Evolutionary conservation across 1,284 basidiomycete species (phyloP), one percentile per base, ranked within the genome.

Genomic region (Trametes versicolor): DNA sequence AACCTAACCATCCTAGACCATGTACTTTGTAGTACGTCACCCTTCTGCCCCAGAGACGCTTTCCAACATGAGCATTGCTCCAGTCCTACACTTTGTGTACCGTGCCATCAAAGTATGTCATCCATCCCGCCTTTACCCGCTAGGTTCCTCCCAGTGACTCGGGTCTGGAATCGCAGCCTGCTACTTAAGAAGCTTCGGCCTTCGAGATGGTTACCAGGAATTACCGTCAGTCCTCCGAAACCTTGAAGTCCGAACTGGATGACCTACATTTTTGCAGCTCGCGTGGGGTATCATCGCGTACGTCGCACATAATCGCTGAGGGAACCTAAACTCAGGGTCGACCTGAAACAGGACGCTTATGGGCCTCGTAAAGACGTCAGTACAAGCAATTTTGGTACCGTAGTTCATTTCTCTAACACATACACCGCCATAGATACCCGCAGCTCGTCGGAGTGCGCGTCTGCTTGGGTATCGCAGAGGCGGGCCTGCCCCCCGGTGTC

Each of bases 401-500:
- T n/a, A 8, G 5, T 15, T 6, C 21, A 2, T 37, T 51, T 60
- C n/a, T 37, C 36, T 23, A 25, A 59, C 32, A 48, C 52, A 60
- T 39, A 23, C 53, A 34, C 50, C 12, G 34, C 39, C 55, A 29
- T 58, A 88, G 86, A 50, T 90, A 87, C 69, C 82, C 81, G 34
- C 83, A 90, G 71, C 81, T 90, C 4, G 81, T 89, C 13, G 88
- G 83, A 17, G 81, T 80, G 19, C 85, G 85, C 29, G 79, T 86
- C 3, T 85, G 79, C 60, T 82, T 91, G 0, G 90, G 91, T 2
- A 72, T 90, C 0, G 83, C 88, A 0, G 90, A 92, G 74, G 85
- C 87, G 6, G 90, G 66, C 21, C 73, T 91, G n/a, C 88, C 89
- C 66, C 88, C 88, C 5, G 87, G 89, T 25, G 86, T 89, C 4